Percentiles rank a stretch among this genome's conserved stretches.
These are phyloP conservation scores for Carex parvula DNA, from an alignment of 176 grass and related monocot species.

Conservation along the genomic window DNA sequence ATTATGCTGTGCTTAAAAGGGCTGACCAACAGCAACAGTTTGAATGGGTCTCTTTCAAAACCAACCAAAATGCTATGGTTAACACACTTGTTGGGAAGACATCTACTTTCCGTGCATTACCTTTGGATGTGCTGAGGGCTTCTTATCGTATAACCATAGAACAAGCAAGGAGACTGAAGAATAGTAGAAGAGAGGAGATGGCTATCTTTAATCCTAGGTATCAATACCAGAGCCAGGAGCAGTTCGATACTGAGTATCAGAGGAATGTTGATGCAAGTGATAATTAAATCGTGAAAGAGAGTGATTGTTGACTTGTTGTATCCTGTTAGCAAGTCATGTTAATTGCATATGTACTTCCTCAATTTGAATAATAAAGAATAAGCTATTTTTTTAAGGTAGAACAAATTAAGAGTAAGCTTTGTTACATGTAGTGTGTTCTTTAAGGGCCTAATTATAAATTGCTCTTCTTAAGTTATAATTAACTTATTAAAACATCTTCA, in stretches of 20 bases:
- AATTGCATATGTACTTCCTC: not conserved
- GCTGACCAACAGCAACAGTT: slow-evolving; percentile 4
- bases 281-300: not conserved
- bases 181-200: slow-evolving; percentile 20
- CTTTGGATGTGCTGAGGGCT: slow-evolving; percentile 19
- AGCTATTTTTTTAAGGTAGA: not conserved
- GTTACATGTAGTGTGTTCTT: not conserved
- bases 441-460: too few relatives aligned
- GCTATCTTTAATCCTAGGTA: slow-evolving; percentile 22
- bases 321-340: not conserved
- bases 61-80: slow-evolving; percentile 15
- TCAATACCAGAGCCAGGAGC: not conserved
- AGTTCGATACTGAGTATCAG: not conserved
- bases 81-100: slow-evolving; percentile 9
- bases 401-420: not conserved
- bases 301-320: not conserved
- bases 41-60: slow-evolving; percentile 31
- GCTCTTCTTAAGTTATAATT: too few relatives aligned
- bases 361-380: not conserved
- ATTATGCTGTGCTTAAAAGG: slow-evolving; percentile 17
- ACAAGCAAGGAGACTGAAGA: slow-evolving; percentile 27
- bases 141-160: slow-evolving; percentile 24
- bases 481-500: too few relatives aligned
- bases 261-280: not conserved
- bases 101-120: slow-evolving; percentile 17